Evolutionary conservation across 176 grass and related monocot species (phyloP), one percentile per base, ranked within the genome.

Genomic region (Carex myosuroides): DNA sequence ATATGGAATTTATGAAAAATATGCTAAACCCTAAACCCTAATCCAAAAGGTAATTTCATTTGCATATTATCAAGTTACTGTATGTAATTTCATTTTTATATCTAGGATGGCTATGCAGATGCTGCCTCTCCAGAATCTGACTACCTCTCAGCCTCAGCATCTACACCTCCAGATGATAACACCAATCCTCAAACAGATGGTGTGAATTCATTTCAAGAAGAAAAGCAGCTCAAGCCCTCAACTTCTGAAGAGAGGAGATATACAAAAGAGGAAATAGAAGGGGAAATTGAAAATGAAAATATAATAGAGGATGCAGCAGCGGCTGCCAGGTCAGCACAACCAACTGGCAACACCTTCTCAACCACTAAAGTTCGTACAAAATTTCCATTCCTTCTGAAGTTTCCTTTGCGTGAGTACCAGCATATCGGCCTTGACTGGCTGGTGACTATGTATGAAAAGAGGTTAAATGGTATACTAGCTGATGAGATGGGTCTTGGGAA

Each of bases 401-500:
- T 95, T 79, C 92, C 96, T 83, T 90, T 99, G 67, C 96, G 96
- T 60, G 96, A 99, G 67, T 99, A 99, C 78, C 96, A 99, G 89
- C 96, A 99, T 86, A 99, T 99, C 85, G 96, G 96, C 21, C 82
- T 99, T 16, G 93, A 99, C 86, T 99, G 96, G 96, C 70, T 99
- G 55, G 96, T 99, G 71, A 92, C 96, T 64, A 95, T 99, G 96
- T 95, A 99, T 74, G 96, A 99, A 83, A 93, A 95, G 83, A 93
- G 96, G 71, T 82, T 99, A 82, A 99, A 99, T 89, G 96, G 96
- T 89, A 99, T 99, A 93, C 68, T 99, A 79, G 96, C 96, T 68
- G 96, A 99, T 89, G 96, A 99, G 88, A 99, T 99, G 96, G 96
- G 96, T 67, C 81, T 99, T 65, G 96, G 96, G 35, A 99, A 99